A percentile compares a stretch with the other conserved stretches of the same genome.
phyloP scores from a whole-genome alignment of 352 stramenopile species.

The Pythium dissimile region DNA sequence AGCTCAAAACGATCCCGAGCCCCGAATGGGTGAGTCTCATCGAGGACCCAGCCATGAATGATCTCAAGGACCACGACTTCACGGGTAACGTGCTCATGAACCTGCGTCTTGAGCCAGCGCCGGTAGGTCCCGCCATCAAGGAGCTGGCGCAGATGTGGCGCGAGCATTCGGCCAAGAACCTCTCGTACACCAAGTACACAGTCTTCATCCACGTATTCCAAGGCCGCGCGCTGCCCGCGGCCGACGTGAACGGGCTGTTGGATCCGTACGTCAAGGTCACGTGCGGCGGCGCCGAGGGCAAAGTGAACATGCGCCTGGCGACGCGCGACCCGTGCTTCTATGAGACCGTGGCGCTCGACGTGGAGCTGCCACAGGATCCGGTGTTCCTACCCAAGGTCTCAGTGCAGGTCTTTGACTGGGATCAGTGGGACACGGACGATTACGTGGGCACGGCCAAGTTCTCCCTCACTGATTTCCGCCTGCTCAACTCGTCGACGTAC shows the following conservation, averaged over 20 bases:
- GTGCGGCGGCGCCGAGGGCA: slow-evolving; percentile 67
- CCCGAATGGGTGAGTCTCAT: slow-evolving; percentile 71
- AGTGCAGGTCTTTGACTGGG: slow-evolving; percentile 74
- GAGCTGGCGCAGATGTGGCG: slow-evolving; percentile 48
- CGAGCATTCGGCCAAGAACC: slow-evolving; percentile 45
- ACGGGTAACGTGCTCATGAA: slow-evolving; percentile 82
- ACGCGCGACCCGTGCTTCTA: slow-evolving; percentile 85
- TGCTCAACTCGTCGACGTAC: slow-evolving; percentile 60
- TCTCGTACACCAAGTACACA: slow-evolving; percentile 75
- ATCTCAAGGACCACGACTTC: slow-evolving; percentile 80
- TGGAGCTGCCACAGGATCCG: slow-evolving; percentile 66
- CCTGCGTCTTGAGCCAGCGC: slow-evolving; percentile 46
- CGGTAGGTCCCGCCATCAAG: slow-evolving; percentile 29
- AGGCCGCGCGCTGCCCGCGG: slow-evolving; percentile 60
- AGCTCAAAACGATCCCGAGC: slow-evolving; percentile 30
- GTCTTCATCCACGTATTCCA: slow-evolving; percentile 86
- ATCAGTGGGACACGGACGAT: slow-evolving; percentile 69
- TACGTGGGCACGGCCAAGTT: slow-evolving; percentile 65
- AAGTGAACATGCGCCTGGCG: slow-evolving; percentile 53
- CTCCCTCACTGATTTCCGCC: slow-evolving; percentile 51
- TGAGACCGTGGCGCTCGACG: slow-evolving; percentile 72
- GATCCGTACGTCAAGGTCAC: slow-evolving; percentile 85
- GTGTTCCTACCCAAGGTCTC: slow-evolving; percentile 68
- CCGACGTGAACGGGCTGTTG: slow-evolving; percentile 68
- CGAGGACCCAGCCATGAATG: slow-evolving; percentile 77